Conservation (phyloP, 148 eudicot genomes). For the Camellia sinensis region DNA sequence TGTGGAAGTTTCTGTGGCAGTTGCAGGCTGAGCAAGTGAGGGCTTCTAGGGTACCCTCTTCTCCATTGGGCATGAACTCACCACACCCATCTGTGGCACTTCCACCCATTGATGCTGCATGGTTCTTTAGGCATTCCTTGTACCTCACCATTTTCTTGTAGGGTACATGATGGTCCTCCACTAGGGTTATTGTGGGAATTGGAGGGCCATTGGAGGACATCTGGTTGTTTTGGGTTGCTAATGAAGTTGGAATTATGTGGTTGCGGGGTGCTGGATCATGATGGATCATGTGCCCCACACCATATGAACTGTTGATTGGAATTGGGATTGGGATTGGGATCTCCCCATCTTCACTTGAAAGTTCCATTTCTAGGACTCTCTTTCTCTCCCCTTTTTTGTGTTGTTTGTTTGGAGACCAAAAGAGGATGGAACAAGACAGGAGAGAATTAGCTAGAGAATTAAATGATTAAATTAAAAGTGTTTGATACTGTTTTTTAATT, state of each 20-base stretch:
- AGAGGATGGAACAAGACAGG: constrained; percentile 16
- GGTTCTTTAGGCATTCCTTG: constrained; percentile 60
- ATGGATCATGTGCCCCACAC: constrained; percentile 40
- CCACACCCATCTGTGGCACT: constrained; percentile 67
- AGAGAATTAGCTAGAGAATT: constrained; percentile 4
- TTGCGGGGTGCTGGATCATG: constrained; percentile 37
- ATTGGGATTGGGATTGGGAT: constrained; percentile 51
- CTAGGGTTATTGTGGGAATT: constrained; percentile 9
- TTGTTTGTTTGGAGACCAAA: constrained; percentile 43
- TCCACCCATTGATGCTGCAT: constrained; percentile 66
- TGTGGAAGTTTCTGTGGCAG: constrained; percentile 69
- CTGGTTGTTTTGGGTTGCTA: not conserved
- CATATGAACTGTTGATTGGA: constrained; percentile 49
- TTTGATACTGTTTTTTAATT: constrained; percentile 1
- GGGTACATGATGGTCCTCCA: constrained; percentile 25
- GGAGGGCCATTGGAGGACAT: constrained; percentile 15
- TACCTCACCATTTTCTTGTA: constrained; percentile 31
- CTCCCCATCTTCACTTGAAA: constrained; percentile 47
- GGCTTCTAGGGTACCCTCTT: constrained; percentile 50
- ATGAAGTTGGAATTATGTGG: constrained; percentile 28
- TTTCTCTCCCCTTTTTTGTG: not conserved
- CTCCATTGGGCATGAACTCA: constrained; percentile 63
- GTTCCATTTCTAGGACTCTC: constrained; percentile 33
- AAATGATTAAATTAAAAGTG: constrained; percentile 22
- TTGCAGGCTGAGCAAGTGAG: constrained; percentile 62